Evolutionary conservation across 2,329 filamentous ascomycete genomes (phyloP).

Genomic region (Trichophyton verrucosum): DNA sequence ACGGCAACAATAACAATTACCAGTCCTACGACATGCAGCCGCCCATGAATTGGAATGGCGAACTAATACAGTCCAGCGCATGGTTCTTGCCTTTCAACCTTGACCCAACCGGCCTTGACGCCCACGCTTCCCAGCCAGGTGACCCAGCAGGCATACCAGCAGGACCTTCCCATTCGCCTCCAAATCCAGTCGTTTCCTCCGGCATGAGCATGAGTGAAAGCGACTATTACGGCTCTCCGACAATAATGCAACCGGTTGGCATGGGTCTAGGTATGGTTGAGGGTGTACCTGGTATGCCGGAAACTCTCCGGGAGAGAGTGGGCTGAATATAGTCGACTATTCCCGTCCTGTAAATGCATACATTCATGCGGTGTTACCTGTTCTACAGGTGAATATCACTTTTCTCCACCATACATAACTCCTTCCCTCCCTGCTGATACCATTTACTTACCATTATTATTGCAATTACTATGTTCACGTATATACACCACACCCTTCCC

Average conservation of each 20-base stretch:
- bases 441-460: background rate
- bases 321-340: background rate
- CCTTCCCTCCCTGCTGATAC: background rate
- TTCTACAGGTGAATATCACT: background rate
- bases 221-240: background rate
- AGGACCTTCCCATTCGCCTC: background rate
- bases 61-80: conserved; percentile 43
- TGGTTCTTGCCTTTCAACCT: conserved; percentile 95
- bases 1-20: conserved; percentile 23
- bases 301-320: background rate
- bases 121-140: background rate
- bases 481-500: background rate
- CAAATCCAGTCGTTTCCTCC: background rate
- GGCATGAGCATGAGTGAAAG: background rate
- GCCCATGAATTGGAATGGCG: conserved; percentile 20
- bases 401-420: background rate
- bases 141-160: conserved; percentile 1
- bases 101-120: conserved; percentile 43
- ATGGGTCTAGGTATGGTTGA: background rate
- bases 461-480: background rate
- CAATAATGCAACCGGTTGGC: background rate
- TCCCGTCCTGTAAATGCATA: background rate
- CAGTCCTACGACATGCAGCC: background rate
- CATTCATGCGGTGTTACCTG: background rate
- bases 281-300: background rate